A percentile compares a stretch with the other conserved stretches of the same genome.
phyloP scores from a whole-genome alignment of 768 basidiomycete species.

The Artomyces pyxidatus region DNA sequence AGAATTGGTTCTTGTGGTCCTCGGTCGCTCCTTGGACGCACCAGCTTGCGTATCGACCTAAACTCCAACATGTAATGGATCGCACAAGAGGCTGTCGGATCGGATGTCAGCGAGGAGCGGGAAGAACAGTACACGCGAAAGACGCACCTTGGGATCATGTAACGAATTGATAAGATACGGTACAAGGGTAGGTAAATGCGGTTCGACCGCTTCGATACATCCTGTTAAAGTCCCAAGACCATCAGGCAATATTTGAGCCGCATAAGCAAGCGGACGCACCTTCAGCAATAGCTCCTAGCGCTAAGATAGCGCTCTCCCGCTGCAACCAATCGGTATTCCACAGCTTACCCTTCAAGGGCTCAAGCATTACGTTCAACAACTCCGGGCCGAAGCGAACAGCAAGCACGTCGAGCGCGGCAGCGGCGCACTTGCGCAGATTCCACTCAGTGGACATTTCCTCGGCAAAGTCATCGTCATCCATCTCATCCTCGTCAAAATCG shows the following conservation, averaged over 20 bases:
- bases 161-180: conserved; percentile 89
- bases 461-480: conserved; percentile 87
- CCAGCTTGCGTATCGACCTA: conserved; percentile 99
- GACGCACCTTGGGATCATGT: conserved; percentile 79
- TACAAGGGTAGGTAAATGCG: conserved; percentile 87
- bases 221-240: conserved; percentile 38
- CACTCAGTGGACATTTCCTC: conserved; percentile 98
- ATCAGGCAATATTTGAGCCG: conserved; percentile 5
- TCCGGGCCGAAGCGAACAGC: conserved; percentile 91
- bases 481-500: conserved; percentile 64
- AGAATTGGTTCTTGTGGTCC: conserved; percentile 84
- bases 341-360: conserved; percentile 86
- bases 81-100: conserved; percentile 78
- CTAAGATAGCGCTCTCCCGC: conserved; percentile 91
- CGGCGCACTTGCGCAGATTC: conserved; percentile 97
- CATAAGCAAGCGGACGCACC: conserved; percentile 39
- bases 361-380: conserved; percentile 79
- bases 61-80: conserved; percentile 98
- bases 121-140: not conserved
- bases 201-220: conserved; percentile 92
- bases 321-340: conserved; percentile 93
- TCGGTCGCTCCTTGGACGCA: conserved; percentile 78
- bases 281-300: conserved; percentile 97
- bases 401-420: conserved; percentile 93
- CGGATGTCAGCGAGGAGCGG: conserved; percentile 2